Conservation (phyloP, 805 yeast genomes). For the Cyberlindnera mycetangii region DNA sequence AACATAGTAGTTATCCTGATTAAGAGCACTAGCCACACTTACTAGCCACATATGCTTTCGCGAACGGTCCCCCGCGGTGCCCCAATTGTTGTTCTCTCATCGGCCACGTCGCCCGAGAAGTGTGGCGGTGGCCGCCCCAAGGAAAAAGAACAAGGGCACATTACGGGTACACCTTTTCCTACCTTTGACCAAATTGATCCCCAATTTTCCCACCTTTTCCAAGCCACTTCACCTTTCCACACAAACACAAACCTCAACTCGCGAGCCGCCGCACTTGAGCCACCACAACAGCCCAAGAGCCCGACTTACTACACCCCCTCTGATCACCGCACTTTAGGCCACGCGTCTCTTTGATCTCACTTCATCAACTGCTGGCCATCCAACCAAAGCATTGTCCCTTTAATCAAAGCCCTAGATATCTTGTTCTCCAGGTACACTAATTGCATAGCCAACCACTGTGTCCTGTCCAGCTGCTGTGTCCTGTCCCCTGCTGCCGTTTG, state of each 20-base stretch:
- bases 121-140: background rate
- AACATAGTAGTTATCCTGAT: no score
- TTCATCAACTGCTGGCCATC: background rate
- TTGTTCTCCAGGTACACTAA: background rate
- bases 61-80: no score
- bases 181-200: no score
- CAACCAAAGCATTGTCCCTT: background rate
- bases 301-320: background rate
- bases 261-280: background rate
- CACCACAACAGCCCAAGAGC: background rate
- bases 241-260: no score
- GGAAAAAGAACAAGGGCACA: background rate
- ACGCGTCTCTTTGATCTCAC: slow-evolving; percentile 8
- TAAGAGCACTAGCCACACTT: slow-evolving; percentile 2
- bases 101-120: background rate
- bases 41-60: background rate
- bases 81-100: no score
- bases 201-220: no score
- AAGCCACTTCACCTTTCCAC: background rate
- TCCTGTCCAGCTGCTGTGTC: background rate
- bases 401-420: background rate
- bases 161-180: no score
- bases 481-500: slow-evolving; percentile 13
- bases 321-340: slow-evolving; percentile 8
- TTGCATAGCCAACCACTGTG: no score